phyloP scores from a whole-genome alignment of 1,139 yeast genomes.

The Geotrichum bryndzae region DNA sequence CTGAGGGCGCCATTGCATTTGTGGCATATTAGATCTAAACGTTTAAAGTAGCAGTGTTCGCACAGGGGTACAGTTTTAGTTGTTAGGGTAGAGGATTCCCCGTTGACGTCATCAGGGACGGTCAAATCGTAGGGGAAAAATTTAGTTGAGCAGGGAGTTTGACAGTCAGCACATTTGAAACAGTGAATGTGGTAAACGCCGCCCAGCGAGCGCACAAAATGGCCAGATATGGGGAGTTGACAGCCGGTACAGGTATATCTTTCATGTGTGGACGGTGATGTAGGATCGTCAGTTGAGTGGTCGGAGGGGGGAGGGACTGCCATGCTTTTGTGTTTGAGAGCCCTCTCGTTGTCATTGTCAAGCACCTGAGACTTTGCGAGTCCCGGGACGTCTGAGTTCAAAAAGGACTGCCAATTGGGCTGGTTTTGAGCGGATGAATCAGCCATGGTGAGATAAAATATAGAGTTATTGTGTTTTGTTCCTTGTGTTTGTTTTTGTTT shows the following conservation, averaged over 20 bases:
- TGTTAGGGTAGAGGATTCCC: constrained; percentile 23
- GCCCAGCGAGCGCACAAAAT: constrained; percentile 78
- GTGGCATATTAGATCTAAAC: constrained; percentile 74
- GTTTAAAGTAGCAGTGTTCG: constrained; percentile 85
- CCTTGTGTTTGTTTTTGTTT: not conserved
- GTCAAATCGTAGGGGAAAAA: constrained; percentile 51
- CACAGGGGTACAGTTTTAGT: constrained; percentile 70
- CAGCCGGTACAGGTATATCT: constrained; percentile 51
- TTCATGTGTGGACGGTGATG: constrained; percentile 10
- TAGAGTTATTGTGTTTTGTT: not conserved
- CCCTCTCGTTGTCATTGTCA: constrained; percentile 8
- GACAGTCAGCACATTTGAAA: constrained; percentile 79
- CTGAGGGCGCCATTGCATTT: constrained; percentile 81
- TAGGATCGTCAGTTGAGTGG: constrained; percentile 6
- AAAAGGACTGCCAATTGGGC: constrained; percentile 16
- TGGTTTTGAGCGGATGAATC: not conserved
- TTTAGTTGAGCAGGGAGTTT: constrained; percentile 63
- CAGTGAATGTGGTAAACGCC: constrained; percentile 81
- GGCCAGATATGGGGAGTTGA: constrained; percentile 63
- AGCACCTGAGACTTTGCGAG: not conserved
- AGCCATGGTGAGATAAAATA: not conserved
- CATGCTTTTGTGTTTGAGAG: constrained; percentile 14
- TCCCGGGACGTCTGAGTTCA: not conserved
- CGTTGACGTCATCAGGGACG: constrained; percentile 32
- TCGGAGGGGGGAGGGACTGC: constrained; percentile 6